These are phyloP conservation scores for Talaromyces sp. DNA, from an alignment of 2,329 filamentous ascomycete genomes.

Conservation along the genomic window DNA sequence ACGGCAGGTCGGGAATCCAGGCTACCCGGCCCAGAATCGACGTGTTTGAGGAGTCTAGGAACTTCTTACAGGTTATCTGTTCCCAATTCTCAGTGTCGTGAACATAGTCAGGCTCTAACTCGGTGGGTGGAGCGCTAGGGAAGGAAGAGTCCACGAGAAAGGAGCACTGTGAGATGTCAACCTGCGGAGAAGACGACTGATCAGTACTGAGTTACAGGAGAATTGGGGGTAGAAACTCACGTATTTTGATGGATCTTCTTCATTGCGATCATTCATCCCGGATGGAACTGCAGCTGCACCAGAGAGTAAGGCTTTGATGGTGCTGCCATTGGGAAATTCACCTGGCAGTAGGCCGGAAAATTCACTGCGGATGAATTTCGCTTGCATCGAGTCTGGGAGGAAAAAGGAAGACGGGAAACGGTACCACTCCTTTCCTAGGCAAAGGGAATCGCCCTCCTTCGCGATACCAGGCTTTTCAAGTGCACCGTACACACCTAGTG, in stretches of 20 bases:
- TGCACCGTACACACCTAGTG: conserved; percentile 58
- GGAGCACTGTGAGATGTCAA: conserved; percentile 67
- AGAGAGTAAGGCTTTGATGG: conserved; percentile 67
- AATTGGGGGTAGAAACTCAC: conserved; percentile 40
- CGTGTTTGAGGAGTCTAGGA: conserved; percentile 76
- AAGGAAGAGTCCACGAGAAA: conserved; percentile 89
- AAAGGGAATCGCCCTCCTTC: conserved; percentile 65
- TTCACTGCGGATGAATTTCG: conserved; percentile 86
- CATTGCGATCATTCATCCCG: conserved; percentile 89
- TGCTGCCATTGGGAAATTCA: conserved; percentile 73
- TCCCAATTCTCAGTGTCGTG: conserved; percentile 74
- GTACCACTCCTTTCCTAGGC: conserved; percentile 97
- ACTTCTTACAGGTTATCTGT: conserved; percentile 66
- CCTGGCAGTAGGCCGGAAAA: conserved; percentile 87
- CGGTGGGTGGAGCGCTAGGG: conserved; percentile 54
- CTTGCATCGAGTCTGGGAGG: conserved; percentile 73
- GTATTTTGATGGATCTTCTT: conserved; percentile 84
- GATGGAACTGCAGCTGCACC: conserved; percentile 78
- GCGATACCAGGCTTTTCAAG: conserved; percentile 49
- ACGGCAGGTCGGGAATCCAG: conserved; percentile 70
- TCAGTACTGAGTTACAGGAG: conserved; percentile 4
- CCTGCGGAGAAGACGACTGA: conserved; percentile 33
- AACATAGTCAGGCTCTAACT: conserved; percentile 75
- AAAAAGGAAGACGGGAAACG: conserved; percentile 93
- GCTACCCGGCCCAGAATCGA: conserved; percentile 68